A percentile compares a stretch with the other conserved stretches of the same genome.
Evolutionary conservation across 768 basidiomycete genomes (phyloP).

Genomic region (Rhizopogon rudus): DNA sequence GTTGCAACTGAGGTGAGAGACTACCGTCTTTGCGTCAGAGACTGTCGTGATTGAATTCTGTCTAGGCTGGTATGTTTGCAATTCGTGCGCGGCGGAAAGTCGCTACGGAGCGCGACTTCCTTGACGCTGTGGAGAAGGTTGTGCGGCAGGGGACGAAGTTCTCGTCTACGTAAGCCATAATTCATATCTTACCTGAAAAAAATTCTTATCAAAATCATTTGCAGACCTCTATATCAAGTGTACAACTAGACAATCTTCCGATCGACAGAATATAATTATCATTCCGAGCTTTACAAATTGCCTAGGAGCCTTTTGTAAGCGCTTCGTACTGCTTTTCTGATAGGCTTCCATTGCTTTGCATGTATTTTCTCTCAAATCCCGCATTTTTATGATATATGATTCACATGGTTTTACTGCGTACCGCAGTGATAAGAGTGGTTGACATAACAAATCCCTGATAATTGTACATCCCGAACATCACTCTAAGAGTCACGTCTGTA

Average conservation of each 20-base stretch:
- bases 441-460: too few species aligned
- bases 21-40: background rate
- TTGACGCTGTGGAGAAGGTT: conserved; percentile 98
- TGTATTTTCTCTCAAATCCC: background rate
- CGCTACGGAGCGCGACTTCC: conserved; percentile 94
- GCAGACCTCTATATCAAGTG: conserved; percentile 85
- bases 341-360: background rate
- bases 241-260: conserved; percentile 61
- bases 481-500: too few species aligned
- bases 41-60: background rate
- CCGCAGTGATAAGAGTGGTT: too few species aligned
- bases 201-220: conserved; percentile 4
- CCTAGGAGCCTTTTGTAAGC: too few species aligned
- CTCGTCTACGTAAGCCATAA: conserved; percentile 78
- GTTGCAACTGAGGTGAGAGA: conserved; percentile 89
- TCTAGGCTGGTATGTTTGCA: conserved; percentile 99
- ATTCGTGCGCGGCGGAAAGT: conserved; percentile 96
- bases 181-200: background rate
- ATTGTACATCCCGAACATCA: too few species aligned
- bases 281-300: too few species aligned
- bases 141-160: conserved; percentile 97
- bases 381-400: background rate
- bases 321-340: too few species aligned
- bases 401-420: too few species aligned
- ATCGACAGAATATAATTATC: too few species aligned